A percentile compares a stretch with the other conserved stretches of the same genome.
Conservation (phyloP, 805 yeast genomes). For the Yamadazyma phyllophila region DNA sequence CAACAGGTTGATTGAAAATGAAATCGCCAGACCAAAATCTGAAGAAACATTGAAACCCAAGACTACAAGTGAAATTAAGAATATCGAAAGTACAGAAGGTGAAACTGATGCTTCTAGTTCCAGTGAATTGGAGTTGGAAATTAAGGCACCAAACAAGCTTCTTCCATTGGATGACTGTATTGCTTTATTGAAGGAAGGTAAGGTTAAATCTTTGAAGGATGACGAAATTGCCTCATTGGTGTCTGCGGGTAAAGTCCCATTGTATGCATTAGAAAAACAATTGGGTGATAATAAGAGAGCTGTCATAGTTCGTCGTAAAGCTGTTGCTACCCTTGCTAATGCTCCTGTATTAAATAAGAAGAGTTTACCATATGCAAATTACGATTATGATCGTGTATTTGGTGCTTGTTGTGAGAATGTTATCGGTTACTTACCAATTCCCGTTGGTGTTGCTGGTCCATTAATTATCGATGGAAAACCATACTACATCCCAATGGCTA, state of each 20-base stretch:
- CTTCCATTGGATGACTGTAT: slow-evolving; percentile 65
- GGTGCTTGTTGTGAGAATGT: slow-evolving; percentile 99
- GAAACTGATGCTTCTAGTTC: slow-evolving; percentile 19
- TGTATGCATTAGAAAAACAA: slow-evolving; percentile 93
- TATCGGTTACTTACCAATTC: slow-evolving; percentile 93
- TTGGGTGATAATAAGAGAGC: slow-evolving; percentile 88
- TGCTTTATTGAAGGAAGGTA: slow-evolving; percentile 65
- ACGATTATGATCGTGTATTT: slow-evolving; percentile 92
- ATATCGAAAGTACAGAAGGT: slow-evolving; percentile 5
- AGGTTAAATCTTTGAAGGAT: slow-evolving; percentile 61
- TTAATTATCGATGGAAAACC: slow-evolving; percentile 84
- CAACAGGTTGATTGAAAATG: slow-evolving; percentile 39
- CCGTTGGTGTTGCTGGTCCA: slow-evolving; percentile 98
- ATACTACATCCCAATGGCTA: slow-evolving; percentile 96
- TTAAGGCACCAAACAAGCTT: slow-evolving; percentile 19
- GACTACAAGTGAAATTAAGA: background rate
- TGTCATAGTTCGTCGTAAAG: slow-evolving; percentile 86
- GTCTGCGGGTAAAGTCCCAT: slow-evolving; percentile 74
- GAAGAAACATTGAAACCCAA: background rate
- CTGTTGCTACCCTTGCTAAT: slow-evolving; percentile 79
- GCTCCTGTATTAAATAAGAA: slow-evolving; percentile 74
- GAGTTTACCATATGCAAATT: slow-evolving; percentile 74
- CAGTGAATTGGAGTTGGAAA: slow-evolving; percentile 26
- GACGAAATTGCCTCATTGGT: slow-evolving; percentile 74
- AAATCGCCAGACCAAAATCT: slow-evolving; percentile 30